Conservation (phyloP, 2,329 filamentous ascomycete genomes). For the Colletotrichum sp. region DNA sequence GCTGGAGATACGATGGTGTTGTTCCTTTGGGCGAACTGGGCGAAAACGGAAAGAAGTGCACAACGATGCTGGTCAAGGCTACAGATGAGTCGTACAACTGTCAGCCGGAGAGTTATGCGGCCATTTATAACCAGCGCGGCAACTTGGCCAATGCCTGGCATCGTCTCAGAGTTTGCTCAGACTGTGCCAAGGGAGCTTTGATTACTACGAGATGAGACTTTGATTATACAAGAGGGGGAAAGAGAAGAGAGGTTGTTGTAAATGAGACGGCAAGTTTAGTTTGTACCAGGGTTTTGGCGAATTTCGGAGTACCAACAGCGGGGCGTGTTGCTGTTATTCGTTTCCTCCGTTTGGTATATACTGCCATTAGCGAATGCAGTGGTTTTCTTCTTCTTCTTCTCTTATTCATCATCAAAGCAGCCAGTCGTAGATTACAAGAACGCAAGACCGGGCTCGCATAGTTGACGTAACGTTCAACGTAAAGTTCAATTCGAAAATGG, state of each 20-base stretch:
- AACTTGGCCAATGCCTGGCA: constrained; percentile 74
- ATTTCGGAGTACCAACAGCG: background rate
- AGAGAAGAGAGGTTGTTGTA: background rate
- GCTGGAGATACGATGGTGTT: constrained; percentile 63
- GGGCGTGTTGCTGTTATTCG: background rate
- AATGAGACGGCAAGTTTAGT: background rate
- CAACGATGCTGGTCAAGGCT: constrained; percentile 67
- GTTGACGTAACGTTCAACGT: background rate
- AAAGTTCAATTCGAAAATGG: background rate
- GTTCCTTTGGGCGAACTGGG: constrained; percentile 38
- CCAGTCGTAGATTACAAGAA: background rate
- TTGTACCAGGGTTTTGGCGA: background rate
- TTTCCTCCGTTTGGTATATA: background rate
- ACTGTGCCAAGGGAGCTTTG: constrained; percentile 27
- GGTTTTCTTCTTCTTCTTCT: background rate
- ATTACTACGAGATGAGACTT: background rate
- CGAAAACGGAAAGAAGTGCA: constrained; percentile 41
- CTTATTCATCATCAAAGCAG: background rate
- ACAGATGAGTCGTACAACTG: constrained; percentile 71
- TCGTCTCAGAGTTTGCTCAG: constrained; percentile 49
- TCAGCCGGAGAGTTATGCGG: constrained; percentile 65
- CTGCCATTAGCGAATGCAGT: background rate
- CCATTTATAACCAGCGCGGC: constrained; percentile 68
- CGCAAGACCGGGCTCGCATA: background rate
- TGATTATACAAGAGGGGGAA: background rate